Evolutionary conservation across 1,284 basidiomycete species (phyloP), one percentile per base, ranked within the genome.

Genomic region (Leccinum subspadiceum): DNA sequence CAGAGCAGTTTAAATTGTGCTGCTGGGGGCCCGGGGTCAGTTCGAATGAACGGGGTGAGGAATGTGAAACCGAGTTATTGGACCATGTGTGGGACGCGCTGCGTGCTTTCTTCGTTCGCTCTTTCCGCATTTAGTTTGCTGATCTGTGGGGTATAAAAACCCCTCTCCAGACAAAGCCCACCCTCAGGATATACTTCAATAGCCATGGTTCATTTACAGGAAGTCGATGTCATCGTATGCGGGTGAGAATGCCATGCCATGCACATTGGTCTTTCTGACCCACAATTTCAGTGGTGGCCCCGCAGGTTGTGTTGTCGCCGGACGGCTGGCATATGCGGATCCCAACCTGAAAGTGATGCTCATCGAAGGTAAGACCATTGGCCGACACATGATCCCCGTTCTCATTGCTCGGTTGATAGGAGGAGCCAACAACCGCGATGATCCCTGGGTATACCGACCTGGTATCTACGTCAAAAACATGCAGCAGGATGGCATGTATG

Each of bases 281-380:
- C 31, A 20, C 53, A 22, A 12, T 61, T 48, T 66, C 70, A 69
- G 84, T 82, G 86, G 86, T 70, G 86, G 86, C 61, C 85, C 86
- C 10, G 84, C 86, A 65, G 81, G 82, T 81, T 86, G 84, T 69
- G 86, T 87, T 58, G 81, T 85, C 29, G 87, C 87, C 20, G 87
- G 87, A 60, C 79, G 87, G 60, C 74, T 90, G 55, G 87, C 87
- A 2, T 86, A 84, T 67, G 85, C 87, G 53, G 87, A 89, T 73
- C 86, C 87, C 26, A 87, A 77, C 66, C 74, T 90, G 57, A 87
- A 88, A 72, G 86, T 90, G 56, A 86, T 89, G 85, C 79, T 89
- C 66, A 84, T 89, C 62, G 87, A 89, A 78, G 86, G 85, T 83
- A 60, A n/a, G 54, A 24, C 12, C 24, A 8, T 5, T 48, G 22